Conservation (phyloP, 2,329 filamentous ascomycete genomes). For the Aspergillus pseudoviridinutans region DNA sequence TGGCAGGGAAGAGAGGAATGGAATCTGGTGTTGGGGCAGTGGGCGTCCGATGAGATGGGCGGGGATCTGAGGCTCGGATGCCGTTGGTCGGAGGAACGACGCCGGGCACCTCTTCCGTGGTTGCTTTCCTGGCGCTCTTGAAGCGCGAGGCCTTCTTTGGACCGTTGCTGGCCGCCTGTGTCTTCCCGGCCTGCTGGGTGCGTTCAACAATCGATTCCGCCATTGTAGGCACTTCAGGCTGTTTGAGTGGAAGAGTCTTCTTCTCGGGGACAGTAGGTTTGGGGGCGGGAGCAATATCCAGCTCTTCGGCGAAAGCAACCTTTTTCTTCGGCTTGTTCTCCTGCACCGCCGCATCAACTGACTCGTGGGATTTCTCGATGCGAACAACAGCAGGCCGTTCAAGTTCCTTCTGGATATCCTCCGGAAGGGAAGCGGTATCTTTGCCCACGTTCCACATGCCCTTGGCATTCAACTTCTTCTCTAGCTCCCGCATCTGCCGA, state of each 20-base stretch:
- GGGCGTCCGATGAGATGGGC: slow-evolving; percentile 18
- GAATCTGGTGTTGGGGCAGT: slow-evolving; percentile 20
- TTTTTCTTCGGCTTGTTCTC: slow-evolving; percentile 53
- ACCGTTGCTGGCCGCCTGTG: slow-evolving; percentile 12
- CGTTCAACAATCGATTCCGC: slow-evolving; percentile 46
- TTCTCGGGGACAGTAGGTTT: slow-evolving; percentile 25
- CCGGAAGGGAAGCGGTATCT: slow-evolving; percentile 32
- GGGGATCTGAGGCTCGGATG: slow-evolving; percentile 17
- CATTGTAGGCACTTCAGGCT: slow-evolving; percentile 31
- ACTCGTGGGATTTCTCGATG: slow-evolving; percentile 20
- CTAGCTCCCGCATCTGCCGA: slow-evolving; percentile 78
- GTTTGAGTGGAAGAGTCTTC: slow-evolving; percentile 23
- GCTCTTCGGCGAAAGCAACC: slow-evolving; percentile 71
- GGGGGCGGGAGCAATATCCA: slow-evolving; percentile 63
- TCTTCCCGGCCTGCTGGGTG: slow-evolving; percentile 18
- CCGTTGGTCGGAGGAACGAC: slow-evolving; percentile 10
- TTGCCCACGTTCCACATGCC: slow-evolving; percentile 58
- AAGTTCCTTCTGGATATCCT: slow-evolving; percentile 28
- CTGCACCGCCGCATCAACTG: slow-evolving; percentile 6
- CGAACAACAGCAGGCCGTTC: slow-evolving; percentile 23
- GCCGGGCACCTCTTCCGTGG: slow-evolving; percentile 6
- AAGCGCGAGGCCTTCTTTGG: slow-evolving; percentile 44
- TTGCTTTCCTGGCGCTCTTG: slow-evolving; percentile 33
- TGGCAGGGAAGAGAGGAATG: slow-evolving; percentile 37
- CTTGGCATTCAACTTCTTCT: slow-evolving; percentile 64